phyloP scores from a whole-genome alignment of 164 flowering plant genomes.

The Aristolochia californica region DNA sequence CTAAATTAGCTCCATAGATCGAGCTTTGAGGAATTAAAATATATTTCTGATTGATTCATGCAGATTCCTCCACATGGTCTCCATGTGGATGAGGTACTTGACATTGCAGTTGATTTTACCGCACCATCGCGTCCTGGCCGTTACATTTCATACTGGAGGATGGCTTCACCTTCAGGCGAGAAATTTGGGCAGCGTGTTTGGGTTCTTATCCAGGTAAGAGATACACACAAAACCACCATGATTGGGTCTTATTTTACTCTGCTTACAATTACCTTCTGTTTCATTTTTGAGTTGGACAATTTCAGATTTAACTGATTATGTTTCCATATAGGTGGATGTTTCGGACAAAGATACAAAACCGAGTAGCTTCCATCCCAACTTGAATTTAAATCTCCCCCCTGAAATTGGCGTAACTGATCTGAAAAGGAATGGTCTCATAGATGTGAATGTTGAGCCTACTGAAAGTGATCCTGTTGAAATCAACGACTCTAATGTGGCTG shows the following conservation, averaged over 20 bases:
- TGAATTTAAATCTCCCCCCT: constrained; percentile 65
- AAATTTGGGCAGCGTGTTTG: constrained; percentile 87
- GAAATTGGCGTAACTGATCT: constrained; percentile 6
- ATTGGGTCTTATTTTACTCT: not conserved
- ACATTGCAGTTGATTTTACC: constrained; percentile 66
- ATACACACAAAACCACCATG: not conserved
- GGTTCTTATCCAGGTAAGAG: constrained; percentile 69
- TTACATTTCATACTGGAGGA: constrained; percentile 81
- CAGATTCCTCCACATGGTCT: constrained; percentile 54
- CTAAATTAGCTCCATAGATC: no score
- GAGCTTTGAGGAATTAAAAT: no score
- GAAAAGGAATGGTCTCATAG: constrained; percentile 19
- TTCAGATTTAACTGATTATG: not conserved
- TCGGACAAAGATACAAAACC: constrained; percentile 14
- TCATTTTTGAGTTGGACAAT: not conserved
- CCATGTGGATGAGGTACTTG: constrained; percentile 36
- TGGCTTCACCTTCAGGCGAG: constrained; percentile 59
- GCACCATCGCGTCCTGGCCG: constrained; percentile 73
- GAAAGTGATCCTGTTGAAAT: constrained; percentile 9
- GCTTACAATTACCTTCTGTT: not conserved
- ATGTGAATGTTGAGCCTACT: constrained; percentile 28
- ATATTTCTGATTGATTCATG: not conserved
- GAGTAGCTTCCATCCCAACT: constrained; percentile 11
- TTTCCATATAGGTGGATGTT: constrained; percentile 50
- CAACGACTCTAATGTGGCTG: not conserved